phyloP scores from a whole-genome alignment of 169 alveolate species.

The Neospora caninum region DNA sequence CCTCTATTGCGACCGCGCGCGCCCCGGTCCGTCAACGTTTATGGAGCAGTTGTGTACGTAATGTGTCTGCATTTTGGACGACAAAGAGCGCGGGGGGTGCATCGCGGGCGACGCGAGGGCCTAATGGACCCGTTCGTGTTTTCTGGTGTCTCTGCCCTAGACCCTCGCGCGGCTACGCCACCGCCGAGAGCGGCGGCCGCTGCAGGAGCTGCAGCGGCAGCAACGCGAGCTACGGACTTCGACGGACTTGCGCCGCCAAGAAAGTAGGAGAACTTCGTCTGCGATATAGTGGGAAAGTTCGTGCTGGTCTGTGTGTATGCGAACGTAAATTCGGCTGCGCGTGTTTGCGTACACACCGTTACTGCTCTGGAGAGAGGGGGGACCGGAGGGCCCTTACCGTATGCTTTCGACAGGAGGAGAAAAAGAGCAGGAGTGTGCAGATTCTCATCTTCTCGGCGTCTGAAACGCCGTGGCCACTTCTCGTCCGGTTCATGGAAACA shows the following conservation, averaged over 20 bases:
- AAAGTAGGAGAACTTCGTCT: background rate
- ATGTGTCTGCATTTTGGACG: too few species aligned
- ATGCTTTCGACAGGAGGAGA: background rate
- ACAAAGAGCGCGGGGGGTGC: too few species aligned
- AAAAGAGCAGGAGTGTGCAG: background rate
- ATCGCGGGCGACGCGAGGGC: too few species aligned
- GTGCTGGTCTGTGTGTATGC: background rate
- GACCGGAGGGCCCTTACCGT: background rate
- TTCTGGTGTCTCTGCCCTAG: background rate
- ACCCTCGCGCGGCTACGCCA: constrained; percentile 49
- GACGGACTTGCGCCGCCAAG: background rate
- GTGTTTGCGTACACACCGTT: too few species aligned
- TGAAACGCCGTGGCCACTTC: background rate
- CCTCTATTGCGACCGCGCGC: too few species aligned
- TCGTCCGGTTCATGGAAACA: background rate
- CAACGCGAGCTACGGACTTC: constrained; percentile 56
- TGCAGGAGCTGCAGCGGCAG: constrained; percentile 43
- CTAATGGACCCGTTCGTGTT: background rate
- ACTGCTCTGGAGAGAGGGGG: background rate
- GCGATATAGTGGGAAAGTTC: background rate
- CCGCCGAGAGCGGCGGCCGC: constrained; percentile 52
- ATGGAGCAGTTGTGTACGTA: too few species aligned
- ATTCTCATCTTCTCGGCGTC: background rate
- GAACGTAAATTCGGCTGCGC: too few species aligned
- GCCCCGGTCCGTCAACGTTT: too few species aligned